Evolutionary conservation across 495 filamentous ascomycete genomes (phyloP).

Genomic region (Oleoguttula mirabilis): DNA sequence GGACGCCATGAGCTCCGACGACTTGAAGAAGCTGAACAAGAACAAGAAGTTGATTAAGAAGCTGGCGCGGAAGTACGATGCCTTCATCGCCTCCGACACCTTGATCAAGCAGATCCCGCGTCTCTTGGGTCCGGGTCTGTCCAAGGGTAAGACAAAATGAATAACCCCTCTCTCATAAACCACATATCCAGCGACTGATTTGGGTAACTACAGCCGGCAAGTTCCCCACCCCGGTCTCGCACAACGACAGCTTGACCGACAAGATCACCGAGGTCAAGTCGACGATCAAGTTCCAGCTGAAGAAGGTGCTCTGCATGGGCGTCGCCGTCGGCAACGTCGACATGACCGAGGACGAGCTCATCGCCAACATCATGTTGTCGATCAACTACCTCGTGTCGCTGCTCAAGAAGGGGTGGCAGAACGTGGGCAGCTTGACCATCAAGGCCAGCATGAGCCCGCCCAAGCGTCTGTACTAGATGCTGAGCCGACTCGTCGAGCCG

Average conservation of each 20-base stretch:
- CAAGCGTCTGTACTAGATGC: constrained; percentile 78
- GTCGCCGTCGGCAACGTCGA: constrained; percentile 96
- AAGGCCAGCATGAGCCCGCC: constrained; percentile 99
- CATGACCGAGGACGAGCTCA: constrained; percentile 91
- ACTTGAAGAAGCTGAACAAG: constrained; percentile 99
- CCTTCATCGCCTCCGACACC: constrained; percentile 89
- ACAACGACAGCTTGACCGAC: constrained; percentile 78
- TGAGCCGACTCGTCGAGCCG: not conserved
- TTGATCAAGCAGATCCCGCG: constrained; percentile 99
- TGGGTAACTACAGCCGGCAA: too few relatives aligned
- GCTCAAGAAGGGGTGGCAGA: constrained; percentile 99
- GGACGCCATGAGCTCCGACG: constrained; percentile 93
- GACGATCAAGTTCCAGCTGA: constrained; percentile 99
- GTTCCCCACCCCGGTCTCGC: constrained; percentile 96
- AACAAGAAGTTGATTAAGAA: constrained; percentile 99
- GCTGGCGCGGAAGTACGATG: constrained; percentile 99
- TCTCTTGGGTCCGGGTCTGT: constrained; percentile 96
- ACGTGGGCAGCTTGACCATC: constrained; percentile 96
- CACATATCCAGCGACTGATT: constrained; percentile 35
- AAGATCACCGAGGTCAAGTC: constrained; percentile 99
- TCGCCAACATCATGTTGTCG: constrained; percentile 92
- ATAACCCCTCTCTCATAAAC: not conserved
- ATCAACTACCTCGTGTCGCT: constrained; percentile 99
- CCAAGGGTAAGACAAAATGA: constrained; percentile 58
- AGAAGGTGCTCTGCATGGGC: constrained; percentile 99